A percentile compares a stretch with the other conserved stretches of the same genome.
These are phyloP conservation scores for Cladosporium sp. DNA, from an alignment of 2,329 filamentous ascomycete species.

Conservation along the genomic window DNA sequence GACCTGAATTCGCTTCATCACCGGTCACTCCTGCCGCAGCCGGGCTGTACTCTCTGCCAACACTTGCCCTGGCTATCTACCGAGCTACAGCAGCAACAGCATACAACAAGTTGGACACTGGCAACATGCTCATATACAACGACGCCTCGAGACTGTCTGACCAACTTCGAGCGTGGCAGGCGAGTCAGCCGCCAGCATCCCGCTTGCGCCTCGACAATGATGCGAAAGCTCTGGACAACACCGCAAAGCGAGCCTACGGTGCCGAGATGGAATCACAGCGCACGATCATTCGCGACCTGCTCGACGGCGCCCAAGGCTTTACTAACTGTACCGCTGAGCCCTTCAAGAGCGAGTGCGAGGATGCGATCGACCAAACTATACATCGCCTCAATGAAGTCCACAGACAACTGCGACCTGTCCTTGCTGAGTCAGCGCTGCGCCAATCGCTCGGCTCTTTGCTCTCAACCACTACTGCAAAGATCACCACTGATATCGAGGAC, in stretches of 20 bases:
- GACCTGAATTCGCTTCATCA: conserved; percentile 42
- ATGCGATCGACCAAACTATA: conserved; percentile 54
- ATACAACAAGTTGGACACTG: conserved; percentile 58
- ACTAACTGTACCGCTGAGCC: conserved; percentile 55
- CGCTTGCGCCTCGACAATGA: conserved; percentile 50
- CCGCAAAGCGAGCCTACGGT: conserved; percentile 58
- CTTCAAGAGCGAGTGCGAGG: conserved; percentile 57
- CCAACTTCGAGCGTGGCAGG: conserved; percentile 46
- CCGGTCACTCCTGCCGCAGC: conserved; percentile 64
- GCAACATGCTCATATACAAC: conserved; percentile 63
- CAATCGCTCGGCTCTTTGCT: conserved; percentile 59
- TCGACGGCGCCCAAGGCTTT: conserved; percentile 62
- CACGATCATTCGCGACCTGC: conserved; percentile 58
- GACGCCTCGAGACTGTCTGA: conserved; percentile 57
- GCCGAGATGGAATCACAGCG: conserved; percentile 63
- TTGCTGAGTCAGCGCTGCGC: conserved; percentile 57
- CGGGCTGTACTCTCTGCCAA: conserved; percentile 68
- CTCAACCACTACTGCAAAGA: conserved; percentile 54
- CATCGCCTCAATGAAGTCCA: conserved; percentile 56
- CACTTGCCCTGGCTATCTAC: conserved; percentile 72
- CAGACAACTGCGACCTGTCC: conserved; percentile 52
- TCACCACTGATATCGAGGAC: conserved; percentile 60
- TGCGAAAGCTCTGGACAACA: conserved; percentile 53
- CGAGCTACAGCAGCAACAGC: conserved; percentile 71
- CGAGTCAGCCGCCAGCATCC: conserved; percentile 39